Base-by-base conservation (phyloP, 106 monocot genomes). In the Gastrodia elata region DNA sequence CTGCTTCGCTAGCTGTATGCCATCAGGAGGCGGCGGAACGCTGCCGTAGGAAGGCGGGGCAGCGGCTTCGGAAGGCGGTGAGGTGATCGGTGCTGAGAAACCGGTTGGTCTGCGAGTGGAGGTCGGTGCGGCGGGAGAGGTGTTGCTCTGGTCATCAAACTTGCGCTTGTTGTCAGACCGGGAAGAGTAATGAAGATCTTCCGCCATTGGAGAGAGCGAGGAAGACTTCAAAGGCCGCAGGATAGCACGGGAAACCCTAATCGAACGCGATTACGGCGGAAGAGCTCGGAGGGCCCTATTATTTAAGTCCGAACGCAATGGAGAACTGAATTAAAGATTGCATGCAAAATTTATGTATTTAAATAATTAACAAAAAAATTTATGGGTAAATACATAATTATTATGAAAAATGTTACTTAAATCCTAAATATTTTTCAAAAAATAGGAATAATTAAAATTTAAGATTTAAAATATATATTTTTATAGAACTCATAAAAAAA, bases 1-100 rank as follows among this genome's bases (percentile, higher is more conserved):
- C 78, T 88, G 88, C 79, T 94, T 94, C 7, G 91, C 94, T 39
- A 86, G 84, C 82, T 91, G 79, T 70, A 91, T 86, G 34, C 72
- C 88, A 39, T 91, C 94, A 18, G 79, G 40, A 20, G 88, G 91
- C 4, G 86, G 86, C 1, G 94, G 84, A 16, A 91, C 87, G 74
- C 69, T 91, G 80, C 84, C 88, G 83, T 91, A 91, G 25, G 91
- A 83, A 37, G 85, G 18, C 10, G 80, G 77, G 10, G 71, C 35
- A 1, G 73, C 73, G 10, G 56, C n/a, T 0, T 36, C 52, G 46
- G 55, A 72, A 74, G 20, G 86, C 0, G 77, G 73, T 13, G 83
- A 80, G 16, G 43, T 72, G 48, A 79, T 67, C 49, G 86, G 85
- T 27, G 82, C 78, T 5, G 94, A 86, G 84, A 94, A 91, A 4